Base-by-base conservation (phyloP, 495 filamentous ascomycete genomes). In the Bacidia gigantensis region DNA sequence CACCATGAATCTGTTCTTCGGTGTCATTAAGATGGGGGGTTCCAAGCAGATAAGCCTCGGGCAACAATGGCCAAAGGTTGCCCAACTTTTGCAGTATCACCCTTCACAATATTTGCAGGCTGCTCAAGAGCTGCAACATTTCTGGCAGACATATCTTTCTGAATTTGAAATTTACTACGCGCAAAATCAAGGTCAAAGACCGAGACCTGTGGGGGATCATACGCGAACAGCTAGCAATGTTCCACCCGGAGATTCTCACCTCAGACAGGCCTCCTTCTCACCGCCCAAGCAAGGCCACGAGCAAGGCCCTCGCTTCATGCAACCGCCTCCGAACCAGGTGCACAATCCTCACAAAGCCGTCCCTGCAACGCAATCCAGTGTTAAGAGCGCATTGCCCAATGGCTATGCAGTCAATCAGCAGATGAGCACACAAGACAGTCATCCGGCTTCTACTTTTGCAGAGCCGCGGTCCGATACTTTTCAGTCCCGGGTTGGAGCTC, bases 81-180 rank as follows among this genome's bases (percentile, higher is more conserved):
- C 87, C 0, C 75, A 77, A 35, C 67, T 72, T 23, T 67, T 96
- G 50, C 77, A 81, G 12, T 82, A 89, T 49, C 70, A 75, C 14
- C 76, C 69, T 21, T 70, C 78, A 52, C 84, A 89, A 58, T 71
- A 79, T 50, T 83, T 78, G 2, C 69, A 69, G 17, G 84, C 80
- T 0, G 72, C 75, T 11, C 73, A 76, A 48, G 85, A 94, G 58
- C 63, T 96, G 43, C 81, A 79, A 50, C 68, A 68, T 5, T 70
- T 85, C 38, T 94, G 86, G 66, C 81, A 87, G 55, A 72, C 80
- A 41, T 87, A 90, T 54, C 65, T 96, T 3, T 69, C 63, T 23
- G 63, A 69, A 22, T 95, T 88, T 59, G 89, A 96, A 61, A 78
- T 83, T 48, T 77, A 76, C n/a, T 85, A 77, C 66, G 79, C 82